Conservation (phyloP, 2,329 filamentous ascomycete genomes). For the Trichoderma afroharzianum region DNA sequence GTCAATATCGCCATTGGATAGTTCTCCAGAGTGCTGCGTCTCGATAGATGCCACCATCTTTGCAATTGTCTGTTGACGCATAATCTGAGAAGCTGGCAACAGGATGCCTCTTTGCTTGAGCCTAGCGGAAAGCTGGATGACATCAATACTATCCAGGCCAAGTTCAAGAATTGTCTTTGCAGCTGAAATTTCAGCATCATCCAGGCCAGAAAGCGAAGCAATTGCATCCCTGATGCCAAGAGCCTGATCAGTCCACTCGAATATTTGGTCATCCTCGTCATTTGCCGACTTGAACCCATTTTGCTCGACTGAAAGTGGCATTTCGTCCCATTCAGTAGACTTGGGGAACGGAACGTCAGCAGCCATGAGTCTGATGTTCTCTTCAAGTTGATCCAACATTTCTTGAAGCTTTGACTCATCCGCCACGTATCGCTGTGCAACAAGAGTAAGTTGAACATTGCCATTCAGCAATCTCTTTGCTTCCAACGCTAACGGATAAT, state of each 20-base stretch:
- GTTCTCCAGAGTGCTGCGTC: background rate
- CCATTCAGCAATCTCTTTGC: conserved; percentile 51
- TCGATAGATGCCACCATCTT: conserved; percentile 44
- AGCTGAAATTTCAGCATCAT: conserved; percentile 49
- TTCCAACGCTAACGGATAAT: conserved; percentile 78
- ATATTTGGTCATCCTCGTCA: conserved; percentile 26
- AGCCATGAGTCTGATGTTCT: conserved; percentile 18
- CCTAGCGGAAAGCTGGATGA: conserved; percentile 75
- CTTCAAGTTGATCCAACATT: conserved; percentile 41
- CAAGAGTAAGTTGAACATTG: conserved; percentile 54
- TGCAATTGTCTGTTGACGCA: conserved; percentile 66
- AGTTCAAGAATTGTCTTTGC: conserved; percentile 71
- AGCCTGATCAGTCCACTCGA: conserved; percentile 58
- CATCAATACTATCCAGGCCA: conserved; percentile 88
- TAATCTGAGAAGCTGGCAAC: conserved; percentile 71
- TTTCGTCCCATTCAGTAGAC: background rate
- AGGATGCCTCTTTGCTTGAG: conserved; percentile 58
- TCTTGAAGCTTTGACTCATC: conserved; percentile 28
- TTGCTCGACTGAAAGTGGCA: background rate
- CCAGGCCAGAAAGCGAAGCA: conserved; percentile 55
- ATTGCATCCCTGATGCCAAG: conserved; percentile 57
- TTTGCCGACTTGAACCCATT: background rate
- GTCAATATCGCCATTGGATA: background rate
- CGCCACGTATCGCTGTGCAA: conserved; percentile 47
- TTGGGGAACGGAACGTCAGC: background rate